Conservation (phyloP, 768 basidiomycete species). For the Leccinellum rugosiceps region DNA sequence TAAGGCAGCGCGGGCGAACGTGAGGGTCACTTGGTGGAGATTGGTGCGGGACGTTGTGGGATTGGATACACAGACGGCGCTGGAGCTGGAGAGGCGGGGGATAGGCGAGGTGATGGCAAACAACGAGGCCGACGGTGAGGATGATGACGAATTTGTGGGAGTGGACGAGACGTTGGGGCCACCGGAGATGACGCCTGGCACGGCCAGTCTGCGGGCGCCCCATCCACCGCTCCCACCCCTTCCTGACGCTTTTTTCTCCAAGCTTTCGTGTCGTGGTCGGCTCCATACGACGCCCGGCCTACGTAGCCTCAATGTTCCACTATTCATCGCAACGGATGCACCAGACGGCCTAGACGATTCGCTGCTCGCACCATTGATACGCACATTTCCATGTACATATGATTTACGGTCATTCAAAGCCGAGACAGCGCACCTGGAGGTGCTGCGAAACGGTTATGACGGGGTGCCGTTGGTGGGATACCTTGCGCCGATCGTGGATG, state of each 20-base stretch:
- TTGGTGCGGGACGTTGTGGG: constrained; percentile 50
- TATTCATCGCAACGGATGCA: constrained; percentile 68
- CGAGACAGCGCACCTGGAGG: constrained; percentile 30
- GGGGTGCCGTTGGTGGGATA: constrained; percentile 44
- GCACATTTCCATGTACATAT: constrained; percentile 63
- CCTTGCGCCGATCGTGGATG: constrained; percentile 65
- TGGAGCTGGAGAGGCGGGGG: constrained; percentile 24
- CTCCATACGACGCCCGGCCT: constrained; percentile 36
- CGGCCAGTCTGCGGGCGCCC: constrained; percentile 19
- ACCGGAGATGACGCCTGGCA: constrained; percentile 18
- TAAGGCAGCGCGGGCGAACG: constrained; percentile 37
- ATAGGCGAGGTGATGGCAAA: not conserved
- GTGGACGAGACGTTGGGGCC: constrained; percentile 8
- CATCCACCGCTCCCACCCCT: constrained; percentile 29
- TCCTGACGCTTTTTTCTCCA: constrained; percentile 11
- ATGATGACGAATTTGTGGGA: not conserved
- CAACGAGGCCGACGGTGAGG: not conserved
- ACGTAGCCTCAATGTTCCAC: constrained; percentile 47
- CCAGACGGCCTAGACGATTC: constrained; percentile 38
- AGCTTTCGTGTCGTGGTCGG: constrained; percentile 36
- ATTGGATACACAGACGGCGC: constrained; percentile 35
- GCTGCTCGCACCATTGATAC: constrained; percentile 42
- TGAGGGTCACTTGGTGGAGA: constrained; percentile 53
- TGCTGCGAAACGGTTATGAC: constrained; percentile 45
- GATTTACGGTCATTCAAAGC: constrained; percentile 50